Conservation (phyloP, 1,139 yeast species). For the Candida albicans region DNA sequence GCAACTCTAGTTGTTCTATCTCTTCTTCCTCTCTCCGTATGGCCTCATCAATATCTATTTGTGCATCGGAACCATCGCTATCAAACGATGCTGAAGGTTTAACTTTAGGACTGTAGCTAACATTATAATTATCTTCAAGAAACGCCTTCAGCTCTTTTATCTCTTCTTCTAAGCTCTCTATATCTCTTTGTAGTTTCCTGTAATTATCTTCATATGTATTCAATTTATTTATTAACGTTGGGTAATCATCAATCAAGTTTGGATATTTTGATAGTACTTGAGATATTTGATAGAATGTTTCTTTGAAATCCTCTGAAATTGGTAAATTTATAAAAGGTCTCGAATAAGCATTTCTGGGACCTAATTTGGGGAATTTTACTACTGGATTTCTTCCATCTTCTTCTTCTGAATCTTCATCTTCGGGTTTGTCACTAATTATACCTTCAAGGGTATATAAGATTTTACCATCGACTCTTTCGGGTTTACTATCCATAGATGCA, state of each 20-base stretch:
- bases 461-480: conserved; percentile 42
- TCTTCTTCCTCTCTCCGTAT: conserved; percentile 37
- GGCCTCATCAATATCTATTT: conserved; percentile 31
- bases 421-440: conserved; percentile 4
- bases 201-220: conserved; percentile 23
- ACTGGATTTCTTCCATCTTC: conserved; percentile 20
- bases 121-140: conserved; percentile 27
- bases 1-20: conserved; percentile 31
- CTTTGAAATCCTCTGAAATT: conserved; percentile 16
- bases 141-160: conserved; percentile 30
- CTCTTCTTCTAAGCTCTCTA: conserved; percentile 26
- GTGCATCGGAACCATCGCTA: conserved; percentile 9
- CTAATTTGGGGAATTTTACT: conserved; percentile 19
- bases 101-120: conserved; percentile 20
- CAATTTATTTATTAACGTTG: conserved; percentile 22
- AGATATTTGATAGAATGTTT: conserved; percentile 22
- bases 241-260: conserved; percentile 26
- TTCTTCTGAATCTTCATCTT: conserved; percentile 10
- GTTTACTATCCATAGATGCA: conserved; percentile 18
- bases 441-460: conserved; percentile 20
- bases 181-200: conserved; percentile 24
- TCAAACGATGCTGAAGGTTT: conserved; percentile 4
- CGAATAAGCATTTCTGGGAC: background rate
- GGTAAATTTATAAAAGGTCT: conserved; percentile 1
- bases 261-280: conserved; percentile 30